These are phyloP conservation scores for Microbotryum lychnidis-dioicae DNA, from an alignment of 1,284 basidiomycete species.

Conservation along the genomic window DNA sequence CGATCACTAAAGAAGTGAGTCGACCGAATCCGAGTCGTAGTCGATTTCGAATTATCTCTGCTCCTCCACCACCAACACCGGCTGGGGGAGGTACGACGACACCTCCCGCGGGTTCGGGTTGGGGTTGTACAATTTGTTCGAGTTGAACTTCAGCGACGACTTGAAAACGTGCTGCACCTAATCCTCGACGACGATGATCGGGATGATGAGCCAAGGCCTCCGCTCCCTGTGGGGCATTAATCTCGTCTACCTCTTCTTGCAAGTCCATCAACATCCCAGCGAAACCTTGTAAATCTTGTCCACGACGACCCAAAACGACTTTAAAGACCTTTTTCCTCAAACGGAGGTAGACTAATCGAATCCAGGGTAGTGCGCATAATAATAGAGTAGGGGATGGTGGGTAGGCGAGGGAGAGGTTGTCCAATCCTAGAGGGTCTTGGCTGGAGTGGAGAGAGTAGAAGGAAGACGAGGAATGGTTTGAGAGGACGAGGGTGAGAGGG, in stretches of 20 bases:
- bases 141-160: neutral
- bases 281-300: constrained; percentile 2
- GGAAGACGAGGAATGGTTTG: neutral
- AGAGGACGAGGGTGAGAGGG: constrained; percentile 30
- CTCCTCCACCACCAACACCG: too few relatives aligned
- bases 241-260: constrained; percentile 4
- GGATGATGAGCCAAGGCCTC: neutral
- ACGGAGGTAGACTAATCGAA: constrained; percentile 29
- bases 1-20: constrained; percentile 27
- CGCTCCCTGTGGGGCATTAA: neutral
- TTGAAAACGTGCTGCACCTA: neutral
- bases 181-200: neutral
- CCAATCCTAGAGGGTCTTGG: constrained; percentile 22
- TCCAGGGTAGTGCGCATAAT: constrained; percentile 33
- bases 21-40: constrained; percentile 21
- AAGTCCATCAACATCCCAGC: constrained; percentile 21
- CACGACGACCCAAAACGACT: constrained; percentile 20
- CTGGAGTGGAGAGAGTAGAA: neutral
- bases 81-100: neutral
- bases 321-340: constrained; percentile 17
- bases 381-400: constrained; percentile 31
- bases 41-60: neutral
- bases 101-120: too few relatives aligned
- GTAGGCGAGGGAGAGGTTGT: constrained; percentile 28
- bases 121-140: neutral